These are phyloP conservation scores for Penicillium cinerascens DNA, from an alignment of 495 filamentous ascomycete species.

Conservation along the genomic window DNA sequence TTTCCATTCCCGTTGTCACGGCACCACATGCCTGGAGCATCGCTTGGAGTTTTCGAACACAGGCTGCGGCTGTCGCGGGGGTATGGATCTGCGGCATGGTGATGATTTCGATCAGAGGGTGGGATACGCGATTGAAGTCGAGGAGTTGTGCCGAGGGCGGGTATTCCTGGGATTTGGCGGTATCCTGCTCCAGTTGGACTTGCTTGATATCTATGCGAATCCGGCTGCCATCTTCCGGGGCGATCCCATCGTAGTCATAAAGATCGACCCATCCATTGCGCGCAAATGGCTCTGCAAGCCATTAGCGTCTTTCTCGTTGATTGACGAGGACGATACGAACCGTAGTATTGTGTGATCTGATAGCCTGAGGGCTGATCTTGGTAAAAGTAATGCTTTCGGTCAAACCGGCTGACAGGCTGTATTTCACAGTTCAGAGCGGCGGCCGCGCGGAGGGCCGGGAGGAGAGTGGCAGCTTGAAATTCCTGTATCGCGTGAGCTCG, in stretches of 20 bases:
- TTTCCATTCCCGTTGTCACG: conserved; percentile 85
- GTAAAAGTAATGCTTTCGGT: conserved; percentile 98
- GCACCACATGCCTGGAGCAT: conserved; percentile 77
- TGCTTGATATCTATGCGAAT: conserved; percentile 81
- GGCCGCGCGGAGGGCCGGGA: conserved; percentile 87
- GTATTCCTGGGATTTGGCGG: conserved; percentile 85
- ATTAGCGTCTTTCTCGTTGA: conserved; percentile 2
- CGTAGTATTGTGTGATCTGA: conserved; percentile 95
- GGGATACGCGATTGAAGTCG: conserved; percentile 90
- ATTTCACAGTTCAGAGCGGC: conserved; percentile 78
- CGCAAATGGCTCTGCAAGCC: conserved; percentile 68
- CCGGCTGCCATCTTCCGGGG: conserved; percentile 60
- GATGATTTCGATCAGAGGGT: conserved; percentile 93
- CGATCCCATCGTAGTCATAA: conserved; percentile 73
- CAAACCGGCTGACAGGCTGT: conserved; percentile 72
- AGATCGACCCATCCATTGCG: conserved; percentile 68
- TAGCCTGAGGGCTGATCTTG: conserved; percentile 96
- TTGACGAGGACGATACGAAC: conserved; percentile 28
- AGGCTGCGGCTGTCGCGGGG: conserved; percentile 78
- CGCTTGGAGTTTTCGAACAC: conserved; percentile 83
- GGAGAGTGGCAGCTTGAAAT: conserved; percentile 77
- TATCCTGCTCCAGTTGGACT: conserved; percentile 96
- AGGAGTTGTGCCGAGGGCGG: conserved; percentile 69
- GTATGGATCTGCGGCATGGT: conserved; percentile 82
- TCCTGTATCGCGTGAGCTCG: conserved; percentile 30